Conservation (phyloP, 192 early-diverging fungal species). For the Phycomyces blakesleeanus region DNA sequence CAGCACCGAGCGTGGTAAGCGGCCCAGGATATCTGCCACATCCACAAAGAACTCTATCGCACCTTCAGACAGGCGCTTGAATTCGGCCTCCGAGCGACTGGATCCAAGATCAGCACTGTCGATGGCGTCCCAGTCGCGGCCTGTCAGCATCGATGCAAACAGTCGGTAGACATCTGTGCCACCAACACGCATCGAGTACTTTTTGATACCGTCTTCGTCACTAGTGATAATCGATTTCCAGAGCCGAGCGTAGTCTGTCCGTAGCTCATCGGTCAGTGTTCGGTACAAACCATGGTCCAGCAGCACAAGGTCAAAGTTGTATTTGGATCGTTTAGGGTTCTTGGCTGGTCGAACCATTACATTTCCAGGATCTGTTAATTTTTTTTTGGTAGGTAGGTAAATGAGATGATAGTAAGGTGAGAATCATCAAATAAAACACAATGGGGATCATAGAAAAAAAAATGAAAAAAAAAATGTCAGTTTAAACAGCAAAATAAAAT, state of each 20-base stretch:
- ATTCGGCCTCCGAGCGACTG: constrained; percentile 41
- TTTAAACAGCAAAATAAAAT: too few species aligned
- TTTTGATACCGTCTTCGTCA: constrained; percentile 65
- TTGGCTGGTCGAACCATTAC: constrained; percentile 61
- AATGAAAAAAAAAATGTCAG: too few species aligned
- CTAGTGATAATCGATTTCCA: constrained; percentile 83
- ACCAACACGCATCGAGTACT: constrained; percentile 59
- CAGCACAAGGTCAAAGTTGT: constrained; percentile 87
- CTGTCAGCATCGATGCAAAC: constrained; percentile 87
- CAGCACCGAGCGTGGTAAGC: constrained; percentile 81
- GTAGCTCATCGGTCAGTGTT: constrained; percentile 61
- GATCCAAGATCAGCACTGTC: constrained; percentile 31
- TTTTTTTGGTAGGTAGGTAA: too few species aligned
- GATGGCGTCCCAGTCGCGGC: constrained; percentile 78
- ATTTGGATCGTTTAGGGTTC: constrained; percentile 41
- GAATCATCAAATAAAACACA: too few species aligned
- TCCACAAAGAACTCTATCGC: constrained; percentile 63
- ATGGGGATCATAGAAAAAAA: too few species aligned
- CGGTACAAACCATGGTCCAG: constrained; percentile 91
- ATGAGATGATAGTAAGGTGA: too few species aligned
- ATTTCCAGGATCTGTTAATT: constrained; percentile 92
- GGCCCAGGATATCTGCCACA: constrained; percentile 76
- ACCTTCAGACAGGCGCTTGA: constrained; percentile 50
- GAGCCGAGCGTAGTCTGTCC: constrained; percentile 82
- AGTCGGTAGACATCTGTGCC: constrained; percentile 77